These are phyloP conservation scores for Petasospora fabianii DNA, from an alignment of 1,139 yeast genomes.

Conservation along the genomic window DNA sequence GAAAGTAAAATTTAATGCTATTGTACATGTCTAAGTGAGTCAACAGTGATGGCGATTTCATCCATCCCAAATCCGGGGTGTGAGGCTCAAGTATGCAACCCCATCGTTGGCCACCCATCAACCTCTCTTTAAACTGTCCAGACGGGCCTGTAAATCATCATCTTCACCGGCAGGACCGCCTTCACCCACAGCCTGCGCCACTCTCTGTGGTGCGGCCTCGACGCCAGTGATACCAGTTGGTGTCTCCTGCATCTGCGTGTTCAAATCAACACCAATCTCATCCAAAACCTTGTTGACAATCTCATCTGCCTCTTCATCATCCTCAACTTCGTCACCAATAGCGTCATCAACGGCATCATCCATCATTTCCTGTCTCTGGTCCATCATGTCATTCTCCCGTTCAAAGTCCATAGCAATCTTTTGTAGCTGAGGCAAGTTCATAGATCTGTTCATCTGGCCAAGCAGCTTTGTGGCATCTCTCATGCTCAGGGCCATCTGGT, in stretches of 20 bases:
- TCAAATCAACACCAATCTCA: conserved; percentile 90
- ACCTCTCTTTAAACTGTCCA: conserved; percentile 70
- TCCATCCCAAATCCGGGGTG: too few species aligned
- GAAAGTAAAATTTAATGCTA: too few species aligned
- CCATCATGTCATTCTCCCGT: conserved; percentile 92
- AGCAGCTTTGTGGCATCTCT: conserved; percentile 87
- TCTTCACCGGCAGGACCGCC: conserved; percentile 45
- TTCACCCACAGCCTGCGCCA: conserved; percentile 48
- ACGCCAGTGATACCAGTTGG: conserved; percentile 50
- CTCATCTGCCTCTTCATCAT: conserved; percentile 89
- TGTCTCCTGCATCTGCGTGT: conserved; percentile 58
- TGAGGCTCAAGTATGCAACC: too few species aligned
- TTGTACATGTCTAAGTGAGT: too few species aligned
- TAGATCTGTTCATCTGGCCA: conserved; percentile 80
- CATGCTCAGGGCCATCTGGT: conserved; percentile 95
- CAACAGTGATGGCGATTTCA: too few species aligned
- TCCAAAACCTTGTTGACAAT: conserved; percentile 88
- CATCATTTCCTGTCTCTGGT: conserved; percentile 97
- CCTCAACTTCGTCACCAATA: conserved; percentile 80
- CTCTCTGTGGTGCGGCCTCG: conserved; percentile 34
- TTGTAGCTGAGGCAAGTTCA: conserved; percentile 88
- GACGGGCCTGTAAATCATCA: conserved; percentile 85
- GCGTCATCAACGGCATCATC: conserved; percentile 97
- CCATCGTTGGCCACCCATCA: neutral
- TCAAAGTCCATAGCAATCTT: conserved; percentile 95